Base-by-base conservation (phyloP, 768 basidiomycete species). In the Boletus fagicola region DNA sequence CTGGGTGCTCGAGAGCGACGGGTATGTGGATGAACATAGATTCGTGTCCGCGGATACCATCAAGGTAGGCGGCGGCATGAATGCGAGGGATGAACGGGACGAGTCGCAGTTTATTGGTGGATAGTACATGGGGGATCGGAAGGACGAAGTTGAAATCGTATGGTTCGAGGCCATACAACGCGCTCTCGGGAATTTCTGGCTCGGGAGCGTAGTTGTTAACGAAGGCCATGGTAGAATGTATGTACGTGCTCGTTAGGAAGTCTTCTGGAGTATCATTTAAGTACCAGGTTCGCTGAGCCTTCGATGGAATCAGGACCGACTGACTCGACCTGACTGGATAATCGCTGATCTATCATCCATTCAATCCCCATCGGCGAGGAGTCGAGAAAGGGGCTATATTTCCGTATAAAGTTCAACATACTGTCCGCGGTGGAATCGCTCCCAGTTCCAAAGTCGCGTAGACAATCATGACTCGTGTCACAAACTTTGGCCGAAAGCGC, bases 401-500 rank as follows among this genome's bases (percentile, higher is more conserved):
- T 1, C 47, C 28, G 15, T 20, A 33, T 33, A 43, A 20, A 13
- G 40, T 22, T 11, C 9, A 10, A 8, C 11, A 40, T 20, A 11
- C 11, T 39, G 18, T 18, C 38, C n/a, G n/a, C n/a, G n/a, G n/a
- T n/a, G n/a, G n/a, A n/a, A n/a, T n/a, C 3, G n/a, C n/a, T 40
- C 38, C 18, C 4, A 8, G 43, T 28, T 28, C 28, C 3, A 15
- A 22, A n/a, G n/a, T n/a, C 15, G 22, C 6, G 15, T 13, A 33
- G 30, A 22, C 47, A 33, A 30, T 33, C 47, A 91, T 92, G 90
- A 90, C 90, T 15, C 82, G 90, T 43, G 75, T 85, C 55, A 90
- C 90, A 10, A 85, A 83, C 62, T 79, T 91, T 69, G 86, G 85
- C n/a, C 78, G 80, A 52, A 92, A 92, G 68, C 76, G 90, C 49